Base-by-base conservation (phyloP, 192 early-diverging fungal genomes). In the Rhizoclosmatium sp. region DNA sequence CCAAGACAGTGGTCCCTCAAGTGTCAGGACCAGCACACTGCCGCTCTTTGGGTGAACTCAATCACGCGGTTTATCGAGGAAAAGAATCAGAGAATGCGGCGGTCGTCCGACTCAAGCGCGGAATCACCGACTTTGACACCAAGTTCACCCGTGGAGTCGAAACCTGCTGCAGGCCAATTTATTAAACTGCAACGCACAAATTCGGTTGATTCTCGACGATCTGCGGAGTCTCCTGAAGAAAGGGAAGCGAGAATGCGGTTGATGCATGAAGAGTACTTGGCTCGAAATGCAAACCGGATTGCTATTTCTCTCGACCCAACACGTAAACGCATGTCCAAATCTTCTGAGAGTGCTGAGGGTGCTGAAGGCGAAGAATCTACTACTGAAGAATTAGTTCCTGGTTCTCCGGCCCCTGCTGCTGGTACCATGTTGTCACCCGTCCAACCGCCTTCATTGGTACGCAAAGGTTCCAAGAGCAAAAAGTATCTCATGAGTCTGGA, bases 181-280 rank as follows among this genome's bases (percentile, higher is more conserved):
- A 12, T 16, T 23, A 65, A 39, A 65, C 62, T 12, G 19, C 14
- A 23, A 16, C 31, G 67, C 40, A 9, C 19, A 7, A 44, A 44
- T 16, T 42, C 44, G 21, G 12, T 16, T 19, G 67, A 42, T 69
- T 21, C 67, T 41, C 40, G 41, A 44, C 41, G 12, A 12, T 9
- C 44, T 2, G 21, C 67, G 21, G 67, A 47, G 41, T 44, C 46
- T 19, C 46, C 39, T 1, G 69, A 71, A 40, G 69, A 71, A 19
- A 10, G 69, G 4, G 69, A 71, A 10, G 69, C 69, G n/a, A 71
- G 39, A 56, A 71, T 71, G 69, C 10, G 51, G 21, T n/a, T 9
- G 39, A 71, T 71, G 69, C 69, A 71, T 14, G 21, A 71, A 39
- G 49, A 71, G 12, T 71, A 71, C n/a, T 7, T 71, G 16, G 46